Evolutionary conservation across 164 flowering plant species (phyloP).

Genomic region (Malania oleifera): DNA sequence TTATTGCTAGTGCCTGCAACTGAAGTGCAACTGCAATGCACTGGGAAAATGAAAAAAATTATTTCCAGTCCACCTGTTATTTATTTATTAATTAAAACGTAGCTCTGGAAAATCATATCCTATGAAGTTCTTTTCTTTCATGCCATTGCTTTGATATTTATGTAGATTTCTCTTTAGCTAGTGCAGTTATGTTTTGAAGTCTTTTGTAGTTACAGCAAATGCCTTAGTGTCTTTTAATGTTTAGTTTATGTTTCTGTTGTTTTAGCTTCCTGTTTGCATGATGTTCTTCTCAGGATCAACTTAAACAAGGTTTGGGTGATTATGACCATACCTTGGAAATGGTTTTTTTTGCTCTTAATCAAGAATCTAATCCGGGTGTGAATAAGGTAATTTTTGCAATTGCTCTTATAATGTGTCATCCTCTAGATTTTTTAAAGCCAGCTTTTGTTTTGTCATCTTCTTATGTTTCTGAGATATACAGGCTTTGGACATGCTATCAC

Average conservation of each 20-base stretch:
- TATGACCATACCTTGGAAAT: slow-evolving; percentile 50
- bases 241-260: not conserved
- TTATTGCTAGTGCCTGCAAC: too few relatives aligned
- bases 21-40: too few relatives aligned
- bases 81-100: not conserved
- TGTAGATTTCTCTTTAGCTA: not conserved
- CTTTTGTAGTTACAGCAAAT: too few relatives aligned
- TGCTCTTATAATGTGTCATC: slow-evolving; percentile 3
- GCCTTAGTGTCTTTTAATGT: not conserved
- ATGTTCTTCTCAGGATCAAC: slow-evolving; percentile 32
- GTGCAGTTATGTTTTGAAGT: not conserved
- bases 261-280: not conserved
- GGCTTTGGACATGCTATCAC: slow-evolving; percentile 62
- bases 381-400: slow-evolving; percentile 49
- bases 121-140: not conserved
- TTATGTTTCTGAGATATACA: slow-evolving; percentile 25
- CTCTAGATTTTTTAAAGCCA: not conserved
- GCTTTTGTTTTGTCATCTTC: slow-evolving; percentile 1
- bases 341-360: slow-evolving; percentile 51
- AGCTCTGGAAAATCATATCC: too few relatives aligned
- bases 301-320: slow-evolving; percentile 33
- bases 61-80: not conserved
- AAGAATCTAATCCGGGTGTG: slow-evolving; percentile 43
- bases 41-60: too few relatives aligned
- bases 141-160: not conserved